Conservation (phyloP, 345 rosid genomes). For the Populus alba region DNA sequence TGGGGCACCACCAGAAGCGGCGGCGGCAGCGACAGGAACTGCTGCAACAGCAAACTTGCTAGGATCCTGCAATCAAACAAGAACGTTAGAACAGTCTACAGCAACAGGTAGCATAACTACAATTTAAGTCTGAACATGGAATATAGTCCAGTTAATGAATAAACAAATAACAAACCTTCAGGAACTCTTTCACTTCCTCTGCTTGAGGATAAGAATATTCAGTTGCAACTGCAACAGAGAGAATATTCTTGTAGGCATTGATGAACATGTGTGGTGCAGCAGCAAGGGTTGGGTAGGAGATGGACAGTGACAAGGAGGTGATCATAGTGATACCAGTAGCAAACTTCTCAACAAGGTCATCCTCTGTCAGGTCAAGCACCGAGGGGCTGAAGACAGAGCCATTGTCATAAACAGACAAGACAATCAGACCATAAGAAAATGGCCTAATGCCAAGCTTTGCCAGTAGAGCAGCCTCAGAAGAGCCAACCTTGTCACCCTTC, state of each 20-base stretch:
- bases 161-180: conserved; percentile 43
- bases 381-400: conserved; percentile 90
- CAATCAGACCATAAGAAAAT: conserved; percentile 84
- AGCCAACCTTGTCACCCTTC: conserved; percentile 96
- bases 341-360: conserved; percentile 72
- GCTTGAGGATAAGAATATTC: conserved; percentile 79
- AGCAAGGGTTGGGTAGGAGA: conserved; percentile 84
- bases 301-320: conserved; percentile 60
- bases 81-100: not conserved
- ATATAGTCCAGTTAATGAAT: not conserved
- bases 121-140: not conserved
- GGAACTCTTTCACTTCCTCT: conserved; percentile 78
- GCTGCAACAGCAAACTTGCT: conserved; percentile 64
- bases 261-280: conserved; percentile 92
- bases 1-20: conserved; percentile 24
- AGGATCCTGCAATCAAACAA: conserved; percentile 53
- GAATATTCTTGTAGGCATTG: conserved; percentile 82
- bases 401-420: conserved; percentile 66
- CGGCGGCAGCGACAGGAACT: conserved; percentile 37
- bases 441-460: conserved; percentile 92
- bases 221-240: conserved; percentile 66
- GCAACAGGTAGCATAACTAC: not conserved
- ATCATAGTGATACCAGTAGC: conserved; percentile 73
- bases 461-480: conserved; percentile 90
- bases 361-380: conserved; percentile 80